These are phyloP conservation scores for Epichloe uncinata DNA, from an alignment of 2,329 filamentous ascomycete genomes.

Conservation along the genomic window DNA sequence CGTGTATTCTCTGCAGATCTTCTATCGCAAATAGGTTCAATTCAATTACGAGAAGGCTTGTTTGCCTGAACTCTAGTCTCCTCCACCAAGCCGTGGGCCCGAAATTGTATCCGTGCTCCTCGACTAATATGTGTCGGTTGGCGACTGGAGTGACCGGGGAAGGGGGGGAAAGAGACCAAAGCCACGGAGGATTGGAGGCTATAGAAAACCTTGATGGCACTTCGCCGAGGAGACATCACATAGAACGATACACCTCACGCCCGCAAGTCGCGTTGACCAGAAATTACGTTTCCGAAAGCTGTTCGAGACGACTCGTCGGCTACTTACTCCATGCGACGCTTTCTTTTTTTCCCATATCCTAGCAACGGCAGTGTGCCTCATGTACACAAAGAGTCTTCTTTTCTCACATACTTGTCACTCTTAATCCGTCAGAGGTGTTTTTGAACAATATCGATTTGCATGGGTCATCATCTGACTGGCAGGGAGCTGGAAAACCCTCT, in stretches of 20 bases:
- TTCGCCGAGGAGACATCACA: background rate
- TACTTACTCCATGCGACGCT: background rate
- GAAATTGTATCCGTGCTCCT: background rate
- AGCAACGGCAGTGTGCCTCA: background rate
- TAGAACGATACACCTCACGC: background rate
- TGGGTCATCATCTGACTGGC: background rate
- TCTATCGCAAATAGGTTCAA: conserved; percentile 9
- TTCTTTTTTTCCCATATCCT: background rate
- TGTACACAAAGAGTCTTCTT: background rate
- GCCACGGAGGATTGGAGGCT: background rate
- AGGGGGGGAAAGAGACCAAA: background rate
- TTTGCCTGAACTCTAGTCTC: background rate
- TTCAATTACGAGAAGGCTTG: background rate
- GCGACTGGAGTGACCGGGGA: background rate
- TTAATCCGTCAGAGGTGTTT: background rate
- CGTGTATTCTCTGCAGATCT: conserved; percentile 4
- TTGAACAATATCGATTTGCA: background rate
- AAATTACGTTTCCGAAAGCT: background rate
- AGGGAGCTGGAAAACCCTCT: background rate
- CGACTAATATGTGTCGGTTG: background rate
- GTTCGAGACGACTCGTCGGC: background rate
- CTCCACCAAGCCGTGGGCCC: background rate
- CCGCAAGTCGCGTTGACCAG: background rate
- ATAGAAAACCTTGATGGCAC: background rate
- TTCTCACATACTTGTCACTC: background rate